Evolutionary conservation across 1,284 basidiomycete genomes (phyloP).

Genomic region (Chiua sp.): DNA sequence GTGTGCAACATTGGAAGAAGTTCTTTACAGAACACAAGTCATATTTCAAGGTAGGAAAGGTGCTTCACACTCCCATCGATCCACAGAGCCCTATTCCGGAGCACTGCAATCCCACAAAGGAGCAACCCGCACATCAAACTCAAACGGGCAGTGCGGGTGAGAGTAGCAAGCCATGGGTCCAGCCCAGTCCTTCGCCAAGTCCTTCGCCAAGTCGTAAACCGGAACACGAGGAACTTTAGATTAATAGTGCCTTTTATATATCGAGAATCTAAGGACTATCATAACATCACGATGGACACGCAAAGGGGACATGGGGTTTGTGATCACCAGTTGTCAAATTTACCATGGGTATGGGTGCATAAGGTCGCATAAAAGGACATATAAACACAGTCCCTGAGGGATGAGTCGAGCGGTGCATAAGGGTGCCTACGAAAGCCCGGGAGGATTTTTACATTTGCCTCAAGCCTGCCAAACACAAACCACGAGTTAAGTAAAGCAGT

Average conservation of each 20-base stretch:
- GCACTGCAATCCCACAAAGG: conserved; percentile 74
- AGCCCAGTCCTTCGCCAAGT: too few species aligned
- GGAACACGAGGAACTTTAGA: conserved; percentile 46
- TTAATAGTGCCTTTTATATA: conserved; percentile 20
- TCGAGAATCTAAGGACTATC: conserved; percentile 16
- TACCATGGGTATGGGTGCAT: conserved; percentile 13
- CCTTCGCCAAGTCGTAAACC: conserved; percentile 14
- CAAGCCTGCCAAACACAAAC: conserved; percentile 35
- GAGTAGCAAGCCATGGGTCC: conserved; percentile 13
- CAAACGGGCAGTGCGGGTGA: conserved; percentile 10
- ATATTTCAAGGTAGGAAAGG: conserved; percentile 79
- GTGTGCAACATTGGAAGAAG: conserved; percentile 85
- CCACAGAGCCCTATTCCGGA: conserved; percentile 78
- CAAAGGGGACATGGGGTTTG: conserved; percentile 32
- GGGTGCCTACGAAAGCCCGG: not conserved
- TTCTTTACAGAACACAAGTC: conserved; percentile 86
- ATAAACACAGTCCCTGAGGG: conserved; percentile 29
- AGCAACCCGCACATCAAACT: conserved; percentile 25
- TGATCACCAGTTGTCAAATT: conserved; percentile 3
- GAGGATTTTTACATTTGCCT: conserved; percentile 26
- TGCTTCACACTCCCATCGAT: conserved; percentile 79
- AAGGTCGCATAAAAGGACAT: conserved; percentile 36
- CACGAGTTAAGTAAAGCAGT: conserved; percentile 30
- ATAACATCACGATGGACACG: conserved; percentile 29
- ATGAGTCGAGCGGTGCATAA: conserved; percentile 1